phyloP scores from a whole-genome alignment of 257 asterid genomes.

The Eucommia ulmoides region DNA sequence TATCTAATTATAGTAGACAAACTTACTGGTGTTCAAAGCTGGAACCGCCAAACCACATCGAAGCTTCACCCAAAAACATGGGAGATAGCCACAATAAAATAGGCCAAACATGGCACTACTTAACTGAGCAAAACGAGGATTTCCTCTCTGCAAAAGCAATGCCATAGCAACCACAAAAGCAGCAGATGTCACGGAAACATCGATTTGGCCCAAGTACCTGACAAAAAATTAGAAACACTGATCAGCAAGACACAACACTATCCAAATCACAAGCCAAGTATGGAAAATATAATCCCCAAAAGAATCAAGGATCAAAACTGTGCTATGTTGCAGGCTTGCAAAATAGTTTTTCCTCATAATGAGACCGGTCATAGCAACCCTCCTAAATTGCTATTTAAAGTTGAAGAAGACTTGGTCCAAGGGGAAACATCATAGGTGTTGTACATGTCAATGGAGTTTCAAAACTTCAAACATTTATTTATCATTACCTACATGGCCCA shows the following conservation, averaged over 20 bases:
- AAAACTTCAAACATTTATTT: no score
- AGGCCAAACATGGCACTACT: slow-evolving; percentile 94
- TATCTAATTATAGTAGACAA: no score
- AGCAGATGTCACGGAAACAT: slow-evolving; percentile 85
- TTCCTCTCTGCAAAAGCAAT: slow-evolving; percentile 68
- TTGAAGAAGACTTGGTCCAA: no score
- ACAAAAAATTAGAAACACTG: slow-evolving; percentile 6
- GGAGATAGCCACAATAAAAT: slow-evolving; percentile 94
- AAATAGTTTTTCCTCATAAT: not conserved
- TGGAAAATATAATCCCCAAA: not conserved
- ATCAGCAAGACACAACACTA: slow-evolving; percentile 7
- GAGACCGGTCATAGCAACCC: not conserved
- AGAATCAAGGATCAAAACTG: not conserved
- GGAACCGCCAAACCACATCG: slow-evolving; percentile 86
- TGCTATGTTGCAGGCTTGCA: not conserved
- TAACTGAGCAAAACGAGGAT: slow-evolving; percentile 93
- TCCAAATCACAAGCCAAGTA: no score
- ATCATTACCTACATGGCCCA: no score
- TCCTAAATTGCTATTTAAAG: not conserved
- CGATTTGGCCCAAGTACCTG: slow-evolving; percentile 87
- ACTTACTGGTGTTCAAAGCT: slow-evolving; percentile 75
- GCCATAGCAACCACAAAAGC: slow-evolving; percentile 75
- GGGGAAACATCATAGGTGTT: no score
- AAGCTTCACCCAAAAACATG: slow-evolving; percentile 96
- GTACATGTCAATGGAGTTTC: no score